Base-by-base conservation (phyloP, 805 yeast genomes). In the Danielia oregonensis region DNA sequence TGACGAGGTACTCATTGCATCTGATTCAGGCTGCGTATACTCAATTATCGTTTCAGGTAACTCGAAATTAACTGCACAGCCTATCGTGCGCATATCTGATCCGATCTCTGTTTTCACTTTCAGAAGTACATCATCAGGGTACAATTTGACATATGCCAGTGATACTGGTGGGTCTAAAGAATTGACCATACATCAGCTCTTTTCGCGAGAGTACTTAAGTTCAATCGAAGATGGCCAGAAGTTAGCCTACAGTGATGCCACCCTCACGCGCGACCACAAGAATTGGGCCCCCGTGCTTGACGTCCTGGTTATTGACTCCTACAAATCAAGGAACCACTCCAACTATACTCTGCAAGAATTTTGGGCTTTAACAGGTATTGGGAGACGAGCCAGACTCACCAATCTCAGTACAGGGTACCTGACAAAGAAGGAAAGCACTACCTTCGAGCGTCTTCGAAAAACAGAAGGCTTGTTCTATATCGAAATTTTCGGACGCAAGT, bases 221-320 rank as follows among this genome's bases (percentile, higher is more conserved):
- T 36, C 32, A 10, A 4, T 30, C 6, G 25, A 6, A 6, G 10
- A 14, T 14, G 24, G 29, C 11, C 31, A 32, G 35, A 52, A 37
- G 34, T 32, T 42, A 6, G 40, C 46, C 1, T 59, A 49, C 29
- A 56, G 56, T 16, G 44, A 35, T 18, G 59, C 56, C 5, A 42
- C 42, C 17, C 33, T 61, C 5, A 22, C 57, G 2, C 46, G 48
- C 2, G 65, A 57, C 34, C 65, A 59, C 48, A 59, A 56, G 24
- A 70, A 65, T 40, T 73, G 79, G 78, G 60, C 76, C 0, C 78
- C 78, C 0, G 33, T 72, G 1, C 38, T 67, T 13, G 77, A 72
- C 48, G 47, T 66, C 2, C 58, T 52, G 36, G 47, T 69, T 2
- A 51, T 68, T 1, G 62, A 63, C 15, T 40, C 62, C 1, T 44